These are phyloP conservation scores for Amauroascus niger DNA, from an alignment of 2,329 filamentous ascomycete species.

Conservation along the genomic window DNA sequence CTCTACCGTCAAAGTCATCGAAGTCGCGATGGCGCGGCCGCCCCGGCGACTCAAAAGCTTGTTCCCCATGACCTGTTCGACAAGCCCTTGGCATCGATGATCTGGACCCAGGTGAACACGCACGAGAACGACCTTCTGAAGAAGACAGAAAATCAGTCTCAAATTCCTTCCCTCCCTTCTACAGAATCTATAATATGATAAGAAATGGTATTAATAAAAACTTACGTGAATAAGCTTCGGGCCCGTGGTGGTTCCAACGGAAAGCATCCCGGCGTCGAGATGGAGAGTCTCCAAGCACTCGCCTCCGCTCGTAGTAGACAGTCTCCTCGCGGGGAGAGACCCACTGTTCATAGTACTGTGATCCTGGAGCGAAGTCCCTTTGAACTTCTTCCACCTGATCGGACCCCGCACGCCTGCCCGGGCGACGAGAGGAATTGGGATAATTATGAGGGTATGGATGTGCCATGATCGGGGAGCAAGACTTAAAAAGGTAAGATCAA, in stretches of 20 bases:
- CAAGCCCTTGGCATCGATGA: neutral
- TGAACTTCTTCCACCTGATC: slow-evolving; percentile 70
- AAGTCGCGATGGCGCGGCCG: neutral
- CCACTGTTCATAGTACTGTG: slow-evolving; percentile 20
- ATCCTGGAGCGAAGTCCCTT: slow-evolving; percentile 72
- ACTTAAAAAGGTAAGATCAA: no score
- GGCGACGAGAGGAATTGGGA: neutral
- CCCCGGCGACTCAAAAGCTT: neutral
- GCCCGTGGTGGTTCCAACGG: neutral
- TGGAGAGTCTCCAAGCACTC: neutral
- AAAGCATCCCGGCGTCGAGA: neutral
- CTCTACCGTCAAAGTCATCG: neutral
- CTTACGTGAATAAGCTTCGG: neutral
- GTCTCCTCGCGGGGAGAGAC: neutral
- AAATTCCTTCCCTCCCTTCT: no score
- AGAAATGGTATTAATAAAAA: neutral
- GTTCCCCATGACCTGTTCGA: no score
- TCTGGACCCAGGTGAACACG: neutral
- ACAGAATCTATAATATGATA: neutral
- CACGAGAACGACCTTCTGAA: neutral
- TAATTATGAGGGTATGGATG: neutral
- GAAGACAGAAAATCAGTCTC: neutral
- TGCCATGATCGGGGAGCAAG: neutral
- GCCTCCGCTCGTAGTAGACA: slow-evolving; percentile 2
- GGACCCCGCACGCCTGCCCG: slow-evolving; percentile 31